Evolutionary conservation across 2,329 filamentous ascomycete genomes (phyloP).

Genomic region (Onygenales sp.): DNA sequence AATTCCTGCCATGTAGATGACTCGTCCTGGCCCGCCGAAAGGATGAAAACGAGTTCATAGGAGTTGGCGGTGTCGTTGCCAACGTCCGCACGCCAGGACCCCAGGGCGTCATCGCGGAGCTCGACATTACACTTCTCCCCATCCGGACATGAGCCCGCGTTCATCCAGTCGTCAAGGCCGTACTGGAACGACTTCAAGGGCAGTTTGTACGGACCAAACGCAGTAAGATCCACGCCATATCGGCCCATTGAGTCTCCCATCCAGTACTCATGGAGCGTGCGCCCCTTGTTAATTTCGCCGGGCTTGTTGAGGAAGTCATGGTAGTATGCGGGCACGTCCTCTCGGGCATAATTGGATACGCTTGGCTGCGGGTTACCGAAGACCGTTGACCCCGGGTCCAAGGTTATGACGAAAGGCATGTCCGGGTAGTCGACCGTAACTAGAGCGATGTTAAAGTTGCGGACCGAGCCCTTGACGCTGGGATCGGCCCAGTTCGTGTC

Average conservation of each 20-base stretch:
- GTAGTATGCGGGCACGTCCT: conserved; percentile 10
- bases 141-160: conserved; percentile 8
- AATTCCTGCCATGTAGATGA: conserved; percentile 13
- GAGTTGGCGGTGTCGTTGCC: conserved; percentile 9
- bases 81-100: conserved; percentile 11
- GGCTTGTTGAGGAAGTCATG: conserved; percentile 13
- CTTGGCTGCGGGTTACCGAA: conserved; percentile 11
- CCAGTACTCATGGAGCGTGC: conserved; percentile 14
- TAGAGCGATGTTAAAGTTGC: conserved; percentile 13
- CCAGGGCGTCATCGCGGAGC: conserved; percentile 10
- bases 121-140: conserved; percentile 8
- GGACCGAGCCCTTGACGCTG: conserved; percentile 8
- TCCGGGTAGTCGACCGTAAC: conserved; percentile 11
- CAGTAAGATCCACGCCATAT: conserved; percentile 12
- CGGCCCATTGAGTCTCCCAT: conserved; percentile 12
- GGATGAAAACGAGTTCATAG: conserved; percentile 13
- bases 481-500: conserved; percentile 12
- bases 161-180: conserved; percentile 8
- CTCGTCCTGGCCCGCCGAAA: conserved; percentile 12
- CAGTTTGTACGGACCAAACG: conserved; percentile 11
- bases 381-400: conserved; percentile 4
- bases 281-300: conserved; percentile 8
- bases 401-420: conserved; percentile 8
- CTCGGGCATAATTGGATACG: conserved; percentile 7
- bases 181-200: conserved; percentile 10